phyloP scores from a whole-genome alignment of 352 stramenopile genomes.

The Peronosclerospora sorghi region DNA sequence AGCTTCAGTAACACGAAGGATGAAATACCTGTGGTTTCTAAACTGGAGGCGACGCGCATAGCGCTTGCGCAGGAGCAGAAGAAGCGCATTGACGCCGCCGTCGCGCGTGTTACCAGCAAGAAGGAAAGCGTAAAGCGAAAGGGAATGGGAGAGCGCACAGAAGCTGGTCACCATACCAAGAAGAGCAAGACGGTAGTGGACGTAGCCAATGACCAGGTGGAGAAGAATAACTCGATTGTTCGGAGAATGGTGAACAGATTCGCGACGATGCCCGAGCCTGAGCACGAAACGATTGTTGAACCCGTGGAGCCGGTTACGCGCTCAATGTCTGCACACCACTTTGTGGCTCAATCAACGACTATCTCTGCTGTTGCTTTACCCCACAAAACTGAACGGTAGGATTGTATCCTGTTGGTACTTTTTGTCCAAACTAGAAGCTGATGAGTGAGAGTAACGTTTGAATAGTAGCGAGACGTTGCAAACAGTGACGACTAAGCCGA shows the following conservation, averaged over 20 bases:
- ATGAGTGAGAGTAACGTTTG: conserved; percentile 1
- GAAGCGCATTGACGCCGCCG: conserved; percentile 49
- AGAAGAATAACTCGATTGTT: conserved; percentile 30
- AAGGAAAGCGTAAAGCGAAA: conserved; percentile 57
- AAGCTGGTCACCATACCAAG: conserved; percentile 29
- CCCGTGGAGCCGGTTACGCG: conserved; percentile 6
- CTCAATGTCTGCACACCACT: conserved; percentile 19
- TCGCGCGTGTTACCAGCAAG: conserved; percentile 44
- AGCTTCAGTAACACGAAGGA: conserved; percentile 25
- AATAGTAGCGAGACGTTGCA: neutral
- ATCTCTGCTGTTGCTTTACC: conserved; percentile 1
- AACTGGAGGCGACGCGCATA: conserved; percentile 56
- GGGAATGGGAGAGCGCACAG: conserved; percentile 27
- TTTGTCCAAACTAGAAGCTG: neutral
- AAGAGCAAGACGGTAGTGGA: conserved; percentile 39
- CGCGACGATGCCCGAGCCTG: conserved; percentile 23
- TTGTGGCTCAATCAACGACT: conserved; percentile 16
- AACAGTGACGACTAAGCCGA: conserved; percentile 2
- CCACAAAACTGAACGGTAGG: conserved; percentile 8
- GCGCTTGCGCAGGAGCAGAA: conserved; percentile 53
- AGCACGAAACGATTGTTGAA: conserved; percentile 19
- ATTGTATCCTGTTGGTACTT: neutral
- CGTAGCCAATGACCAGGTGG: conserved; percentile 13
- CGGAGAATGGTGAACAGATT: conserved; percentile 33
- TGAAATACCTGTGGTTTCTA: conserved; percentile 43